These are phyloP conservation scores for Apophysomyces ossiformis DNA, from an alignment of 371 early-diverging fungal species.

Conservation along the genomic window DNA sequence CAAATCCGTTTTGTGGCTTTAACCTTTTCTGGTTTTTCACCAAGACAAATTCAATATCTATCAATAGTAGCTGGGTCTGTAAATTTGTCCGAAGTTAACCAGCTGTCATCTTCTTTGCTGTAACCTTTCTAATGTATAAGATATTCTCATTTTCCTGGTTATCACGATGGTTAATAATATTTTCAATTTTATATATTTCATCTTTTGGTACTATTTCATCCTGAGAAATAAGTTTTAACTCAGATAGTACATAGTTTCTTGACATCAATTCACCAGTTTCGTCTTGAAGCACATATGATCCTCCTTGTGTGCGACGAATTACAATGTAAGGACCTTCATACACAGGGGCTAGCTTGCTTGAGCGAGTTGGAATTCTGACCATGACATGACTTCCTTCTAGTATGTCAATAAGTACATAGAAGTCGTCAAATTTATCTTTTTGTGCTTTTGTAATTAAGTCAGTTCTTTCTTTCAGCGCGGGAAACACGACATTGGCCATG, in stretches of 20 bases:
- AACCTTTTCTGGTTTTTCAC: background rate
- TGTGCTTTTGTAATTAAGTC: too few species aligned
- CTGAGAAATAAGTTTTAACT: constrained; percentile 18
- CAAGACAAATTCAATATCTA: constrained; percentile 7
- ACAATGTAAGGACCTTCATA: constrained; percentile 16
- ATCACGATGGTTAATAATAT: constrained; percentile 6
- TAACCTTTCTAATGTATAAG: constrained; percentile 19
- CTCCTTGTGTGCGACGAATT: constrained; percentile 8
- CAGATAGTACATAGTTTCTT: constrained; percentile 5
- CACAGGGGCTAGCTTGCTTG: too few species aligned
- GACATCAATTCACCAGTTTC: constrained; percentile 3
- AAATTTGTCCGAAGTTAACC: constrained; percentile 14
- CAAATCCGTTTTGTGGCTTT: too few species aligned
- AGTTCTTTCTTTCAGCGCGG: background rate
- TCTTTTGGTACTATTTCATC: constrained; percentile 12
- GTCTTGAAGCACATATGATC: constrained; percentile 13
- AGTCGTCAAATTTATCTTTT: too few species aligned
- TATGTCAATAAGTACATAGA: too few species aligned
- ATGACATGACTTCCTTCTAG: too few species aligned
- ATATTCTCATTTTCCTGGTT: constrained; percentile 12
- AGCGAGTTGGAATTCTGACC: too few species aligned
- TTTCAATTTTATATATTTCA: constrained; percentile 16
- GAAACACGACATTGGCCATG: constrained; percentile 5
- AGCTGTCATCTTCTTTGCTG: constrained; percentile 9
- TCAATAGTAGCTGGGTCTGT: constrained; percentile 11